Conservation (phyloP, 1,284 basidiomycete species). For the Ustilago hordei region DNA sequence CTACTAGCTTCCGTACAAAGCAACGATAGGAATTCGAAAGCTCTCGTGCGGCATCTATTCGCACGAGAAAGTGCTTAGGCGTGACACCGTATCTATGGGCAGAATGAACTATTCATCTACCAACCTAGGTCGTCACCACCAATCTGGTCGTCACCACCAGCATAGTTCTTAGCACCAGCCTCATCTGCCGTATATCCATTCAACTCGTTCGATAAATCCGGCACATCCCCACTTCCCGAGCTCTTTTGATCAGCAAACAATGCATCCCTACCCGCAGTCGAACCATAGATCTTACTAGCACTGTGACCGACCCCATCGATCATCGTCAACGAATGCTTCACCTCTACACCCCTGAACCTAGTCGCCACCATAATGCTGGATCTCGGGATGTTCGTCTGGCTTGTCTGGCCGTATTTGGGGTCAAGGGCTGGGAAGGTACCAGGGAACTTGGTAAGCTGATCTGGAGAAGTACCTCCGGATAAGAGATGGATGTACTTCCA, state of each 20-base stretch:
- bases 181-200: constrained; percentile 30
- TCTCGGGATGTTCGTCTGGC: constrained; percentile 22
- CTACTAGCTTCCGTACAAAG: too few species aligned
- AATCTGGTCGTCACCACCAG: not conserved
- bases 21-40: too few species aligned
- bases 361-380: constrained; percentile 21
- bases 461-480: constrained; percentile 14
- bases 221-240: constrained; percentile 14
- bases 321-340: constrained; percentile 56
- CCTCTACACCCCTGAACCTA: constrained; percentile 24
- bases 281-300: constrained; percentile 56
- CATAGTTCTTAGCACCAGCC: constrained; percentile 21
- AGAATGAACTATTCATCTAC: not conserved
- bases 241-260: constrained; percentile 49
- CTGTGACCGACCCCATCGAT: constrained; percentile 59
- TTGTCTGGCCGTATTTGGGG: constrained; percentile 12
- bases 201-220: constrained; percentile 22
- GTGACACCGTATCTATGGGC: not conserved
- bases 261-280: constrained; percentile 56
- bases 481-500: constrained; percentile 64
- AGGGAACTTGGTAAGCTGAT: constrained; percentile 31
- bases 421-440: constrained; percentile 52
- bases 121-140: not conserved
- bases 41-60: too few species aligned
- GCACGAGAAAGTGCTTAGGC: too few species aligned